These are phyloP conservation scores for Fusarium sp. DNA, from an alignment of 2,329 filamentous ascomycete genomes.

Conservation along the genomic window DNA sequence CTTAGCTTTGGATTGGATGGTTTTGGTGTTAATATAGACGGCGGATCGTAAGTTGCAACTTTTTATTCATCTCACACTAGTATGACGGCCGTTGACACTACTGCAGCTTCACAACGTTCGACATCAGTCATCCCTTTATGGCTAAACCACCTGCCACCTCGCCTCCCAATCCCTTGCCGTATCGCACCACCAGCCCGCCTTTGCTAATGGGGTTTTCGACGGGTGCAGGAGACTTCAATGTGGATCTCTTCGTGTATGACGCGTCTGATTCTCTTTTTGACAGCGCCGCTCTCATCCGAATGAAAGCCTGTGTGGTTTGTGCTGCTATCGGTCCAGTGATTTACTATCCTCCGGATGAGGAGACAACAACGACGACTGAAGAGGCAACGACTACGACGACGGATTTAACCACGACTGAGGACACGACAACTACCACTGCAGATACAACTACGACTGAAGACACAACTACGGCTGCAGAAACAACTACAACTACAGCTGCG, in stretches of 20 bases:
- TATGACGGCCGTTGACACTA: not conserved
- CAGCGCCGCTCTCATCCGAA: conserved; percentile 13
- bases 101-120: not conserved
- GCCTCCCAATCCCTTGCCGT: conserved; percentile 19
- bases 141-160: conserved; percentile 1
- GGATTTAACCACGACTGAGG: not conserved
- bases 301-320: conserved; percentile 9
- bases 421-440: not conserved
- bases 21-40: not conserved
- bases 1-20: no score
- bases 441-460: not conserved
- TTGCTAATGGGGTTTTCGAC: not conserved
- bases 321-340: not conserved
- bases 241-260: conserved; percentile 26
- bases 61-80: not conserved
- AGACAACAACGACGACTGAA: not conserved
- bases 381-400: not conserved
- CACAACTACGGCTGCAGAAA: not conserved
- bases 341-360: not conserved
- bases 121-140: not conserved
- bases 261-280: conserved; percentile 2
- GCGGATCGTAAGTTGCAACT: not conserved
- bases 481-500: not conserved
- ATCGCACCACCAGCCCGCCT: conserved; percentile 20
- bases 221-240: not conserved